Conservation (phyloP, 176 grass and related monocot genomes). For the Lolium multiflorum region DNA sequence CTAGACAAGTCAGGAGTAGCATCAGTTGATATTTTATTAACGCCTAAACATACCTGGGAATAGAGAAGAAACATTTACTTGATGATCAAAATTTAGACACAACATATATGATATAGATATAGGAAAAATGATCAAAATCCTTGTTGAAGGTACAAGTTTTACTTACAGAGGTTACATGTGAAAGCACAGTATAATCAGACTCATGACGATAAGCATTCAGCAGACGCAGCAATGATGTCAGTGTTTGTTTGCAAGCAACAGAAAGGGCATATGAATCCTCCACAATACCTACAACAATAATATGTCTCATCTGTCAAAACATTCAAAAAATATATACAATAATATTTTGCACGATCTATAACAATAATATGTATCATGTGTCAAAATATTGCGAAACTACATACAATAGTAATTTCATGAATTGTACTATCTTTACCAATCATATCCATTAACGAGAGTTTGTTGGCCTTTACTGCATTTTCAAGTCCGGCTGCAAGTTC, state of each 20-base stretch:
- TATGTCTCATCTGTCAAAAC: slow-evolving; percentile 7
- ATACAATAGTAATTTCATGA: not conserved
- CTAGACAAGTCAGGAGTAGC: slow-evolving; percentile 71
- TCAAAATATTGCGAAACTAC: slow-evolving; percentile 20
- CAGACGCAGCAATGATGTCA: slow-evolving; percentile 77
- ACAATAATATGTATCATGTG: not conserved
- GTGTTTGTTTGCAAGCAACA: slow-evolving; percentile 77
- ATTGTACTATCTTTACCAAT: slow-evolving; percentile 60
- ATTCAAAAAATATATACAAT: not conserved
- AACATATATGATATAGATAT: slow-evolving; percentile 4
- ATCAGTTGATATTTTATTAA: slow-evolving; percentile 66
- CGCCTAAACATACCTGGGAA: slow-evolving; percentile 68
- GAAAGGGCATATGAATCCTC: slow-evolving; percentile 82
- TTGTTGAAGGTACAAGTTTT: slow-evolving; percentile 2
- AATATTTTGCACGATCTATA: slow-evolving; percentile 76
- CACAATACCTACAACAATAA: slow-evolving; percentile 68
- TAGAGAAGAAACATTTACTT: slow-evolving; percentile 5
- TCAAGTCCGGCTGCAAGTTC: slow-evolving; percentile 74
- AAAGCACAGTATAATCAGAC: slow-evolving; percentile 87
- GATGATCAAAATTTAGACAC: slow-evolving; percentile 12
- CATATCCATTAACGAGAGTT: slow-evolving; percentile 80
- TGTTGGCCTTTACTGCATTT: slow-evolving; percentile 71
- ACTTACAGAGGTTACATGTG: slow-evolving; percentile 85
- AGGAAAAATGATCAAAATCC: not conserved
- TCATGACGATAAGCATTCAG: slow-evolving; percentile 77